A percentile compares a stretch with the other conserved stretches of the same genome.
phyloP scores from a whole-genome alignment of 75 land plant genomes.

The Gnetum montanum region DNA sequence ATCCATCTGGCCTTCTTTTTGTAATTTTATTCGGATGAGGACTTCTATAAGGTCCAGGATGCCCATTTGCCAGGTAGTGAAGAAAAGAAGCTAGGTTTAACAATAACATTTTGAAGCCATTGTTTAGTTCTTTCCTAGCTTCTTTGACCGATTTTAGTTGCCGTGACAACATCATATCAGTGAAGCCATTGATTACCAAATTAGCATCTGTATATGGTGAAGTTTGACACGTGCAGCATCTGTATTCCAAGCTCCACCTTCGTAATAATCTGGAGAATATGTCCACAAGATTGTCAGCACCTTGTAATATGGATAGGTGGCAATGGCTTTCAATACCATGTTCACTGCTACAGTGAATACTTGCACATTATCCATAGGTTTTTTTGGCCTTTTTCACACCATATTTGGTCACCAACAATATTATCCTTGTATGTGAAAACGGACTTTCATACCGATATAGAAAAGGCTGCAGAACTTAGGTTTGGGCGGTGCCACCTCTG shows the following conservation, averaged over 20 bases:
- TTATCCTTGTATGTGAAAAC: slow-evolving; percentile 46
- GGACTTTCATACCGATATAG: too few relatives aligned
- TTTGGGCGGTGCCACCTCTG: too few relatives aligned
- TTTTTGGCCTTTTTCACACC: slow-evolving; percentile 22
- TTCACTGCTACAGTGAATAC: slow-evolving; percentile 59
- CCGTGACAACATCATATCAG: slow-evolving; percentile 44
- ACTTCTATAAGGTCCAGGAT: slow-evolving; percentile 89
- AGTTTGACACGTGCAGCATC: slow-evolving; percentile 91
- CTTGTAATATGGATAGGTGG: slow-evolving; percentile 41
- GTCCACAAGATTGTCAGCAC: slow-evolving; percentile 74
- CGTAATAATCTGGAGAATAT: slow-evolving; percentile 88
- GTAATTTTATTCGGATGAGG: slow-evolving; percentile 68
- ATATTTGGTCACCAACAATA: slow-evolving; percentile 72
- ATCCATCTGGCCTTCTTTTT: slow-evolving; percentile 50
- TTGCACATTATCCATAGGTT: slow-evolving; percentile 33
- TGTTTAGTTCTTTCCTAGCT: slow-evolving; percentile 25
- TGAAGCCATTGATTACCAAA: slow-evolving; percentile 39
- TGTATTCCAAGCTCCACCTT: slow-evolving; percentile 88
- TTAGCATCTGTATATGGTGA: slow-evolving; percentile 27
- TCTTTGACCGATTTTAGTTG: slow-evolving; percentile 49
- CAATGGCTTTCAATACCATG: slow-evolving; percentile 45
- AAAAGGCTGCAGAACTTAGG: too few relatives aligned
- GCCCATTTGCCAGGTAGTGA: slow-evolving; percentile 72
- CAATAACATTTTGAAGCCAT: slow-evolving; percentile 34
- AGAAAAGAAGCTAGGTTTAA: slow-evolving; percentile 69